Evolutionary conservation across 192 early-diverging fungal genomes (phyloP).

Genomic region (Umbelopsis sp.): DNA sequence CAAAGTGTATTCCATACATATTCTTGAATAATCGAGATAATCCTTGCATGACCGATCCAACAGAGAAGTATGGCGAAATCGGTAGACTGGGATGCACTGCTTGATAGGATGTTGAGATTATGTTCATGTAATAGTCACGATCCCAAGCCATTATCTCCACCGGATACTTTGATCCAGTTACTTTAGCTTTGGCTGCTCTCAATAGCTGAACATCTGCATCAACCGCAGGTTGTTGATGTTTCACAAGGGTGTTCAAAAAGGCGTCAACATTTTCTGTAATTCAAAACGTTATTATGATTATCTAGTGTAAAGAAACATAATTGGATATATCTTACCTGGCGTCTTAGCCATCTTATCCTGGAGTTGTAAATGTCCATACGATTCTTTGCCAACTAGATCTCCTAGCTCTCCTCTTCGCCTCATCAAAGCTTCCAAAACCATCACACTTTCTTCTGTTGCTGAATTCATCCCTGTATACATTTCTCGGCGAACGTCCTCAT

Average conservation of each 20-base stretch:
- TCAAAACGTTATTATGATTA: no score
- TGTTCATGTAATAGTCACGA: slow-evolving; percentile 67
- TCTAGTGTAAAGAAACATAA: background rate
- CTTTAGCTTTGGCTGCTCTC: slow-evolving; percentile 35
- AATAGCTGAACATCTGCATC: slow-evolving; percentile 54
- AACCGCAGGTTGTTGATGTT: slow-evolving; percentile 59
- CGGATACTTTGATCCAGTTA: slow-evolving; percentile 1
- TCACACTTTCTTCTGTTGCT: slow-evolving; percentile 62
- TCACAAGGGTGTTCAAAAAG: slow-evolving; percentile 78
- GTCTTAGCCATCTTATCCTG: slow-evolving; percentile 92
- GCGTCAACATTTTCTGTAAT: slow-evolving; percentile 70
- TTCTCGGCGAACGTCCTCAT: slow-evolving; percentile 64
- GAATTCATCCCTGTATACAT: slow-evolving; percentile 81
- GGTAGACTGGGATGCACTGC: slow-evolving; percentile 40
- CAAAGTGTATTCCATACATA: slow-evolving; percentile 87
- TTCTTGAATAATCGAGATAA: slow-evolving; percentile 81
- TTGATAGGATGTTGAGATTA: slow-evolving; percentile 36
- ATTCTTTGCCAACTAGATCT: slow-evolving; percentile 70
- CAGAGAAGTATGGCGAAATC: slow-evolving; percentile 79
- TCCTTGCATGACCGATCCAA: slow-evolving; percentile 86
- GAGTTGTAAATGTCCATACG: slow-evolving; percentile 85
- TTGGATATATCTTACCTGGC: slow-evolving; percentile 52
- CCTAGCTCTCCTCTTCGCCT: slow-evolving; percentile 74
- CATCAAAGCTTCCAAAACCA: slow-evolving; percentile 74
- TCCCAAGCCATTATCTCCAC: slow-evolving; percentile 77